These are phyloP conservation scores for Apostasia shenzhenica DNA, from an alignment of 106 monocot species.

Conservation along the genomic window DNA sequence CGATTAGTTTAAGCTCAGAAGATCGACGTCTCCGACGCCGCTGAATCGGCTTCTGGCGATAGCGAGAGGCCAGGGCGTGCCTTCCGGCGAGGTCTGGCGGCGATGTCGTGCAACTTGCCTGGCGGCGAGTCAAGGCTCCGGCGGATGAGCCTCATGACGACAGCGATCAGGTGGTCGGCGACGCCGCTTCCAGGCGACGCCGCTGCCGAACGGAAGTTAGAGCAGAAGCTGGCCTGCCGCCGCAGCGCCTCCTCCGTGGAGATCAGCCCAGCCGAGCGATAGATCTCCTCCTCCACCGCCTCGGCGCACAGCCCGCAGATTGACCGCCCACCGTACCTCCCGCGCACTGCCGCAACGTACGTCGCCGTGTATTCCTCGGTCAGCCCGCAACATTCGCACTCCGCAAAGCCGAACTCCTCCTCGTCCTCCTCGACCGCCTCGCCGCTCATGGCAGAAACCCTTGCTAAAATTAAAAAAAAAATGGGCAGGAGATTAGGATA, in stretches of 20 bases:
- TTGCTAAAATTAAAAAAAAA: no score
- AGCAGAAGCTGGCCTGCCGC: constrained; percentile 27
- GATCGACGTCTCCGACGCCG: neutral
- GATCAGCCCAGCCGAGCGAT: constrained; percentile 19
- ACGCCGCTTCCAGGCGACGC: constrained; percentile 4
- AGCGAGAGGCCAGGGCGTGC: neutral
- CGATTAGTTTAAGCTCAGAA: neutral
- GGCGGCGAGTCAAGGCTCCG: constrained; percentile 21
- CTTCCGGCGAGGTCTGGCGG: neutral
- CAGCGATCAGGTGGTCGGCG: constrained; percentile 24
- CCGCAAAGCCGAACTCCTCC: constrained; percentile 11
- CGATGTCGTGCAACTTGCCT: neutral
- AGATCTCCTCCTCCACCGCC: constrained; percentile 39
- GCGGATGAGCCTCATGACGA: constrained; percentile 25
- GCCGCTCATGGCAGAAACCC: neutral
- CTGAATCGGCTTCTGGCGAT: neutral
- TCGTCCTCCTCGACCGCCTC: neutral
- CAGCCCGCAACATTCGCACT: constrained; percentile 50
- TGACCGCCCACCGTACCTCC: constrained; percentile 28
- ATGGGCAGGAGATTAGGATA: neutral
- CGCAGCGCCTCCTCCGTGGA: constrained; percentile 35
- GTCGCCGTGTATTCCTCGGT: constrained; percentile 43
- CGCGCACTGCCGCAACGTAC: constrained; percentile 26
- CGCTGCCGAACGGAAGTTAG: constrained; percentile 11
- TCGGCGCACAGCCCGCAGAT: constrained; percentile 50